Evolutionary conservation across 1,284 basidiomycete genomes (phyloP).

Genomic region (Sanghuangporus sanghuang): DNA sequence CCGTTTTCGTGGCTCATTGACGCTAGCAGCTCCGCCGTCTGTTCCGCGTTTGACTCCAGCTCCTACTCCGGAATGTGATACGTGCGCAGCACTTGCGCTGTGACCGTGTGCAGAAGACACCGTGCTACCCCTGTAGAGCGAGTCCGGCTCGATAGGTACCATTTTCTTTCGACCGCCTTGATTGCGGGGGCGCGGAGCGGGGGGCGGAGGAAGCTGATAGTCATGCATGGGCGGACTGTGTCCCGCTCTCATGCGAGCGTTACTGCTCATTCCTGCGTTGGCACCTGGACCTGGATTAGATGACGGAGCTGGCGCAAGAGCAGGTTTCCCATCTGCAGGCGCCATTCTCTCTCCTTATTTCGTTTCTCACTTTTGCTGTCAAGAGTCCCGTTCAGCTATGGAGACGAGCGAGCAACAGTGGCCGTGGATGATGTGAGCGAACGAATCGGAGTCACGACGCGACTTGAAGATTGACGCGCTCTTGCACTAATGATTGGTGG

Average conservation of each 20-base stretch:
- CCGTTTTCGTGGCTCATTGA: conserved; percentile 57
- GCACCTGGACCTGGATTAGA: background rate
- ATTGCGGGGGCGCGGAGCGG: background rate
- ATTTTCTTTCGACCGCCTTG: conserved; percentile 7
- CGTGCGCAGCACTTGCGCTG: background rate
- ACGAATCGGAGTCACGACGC: background rate
- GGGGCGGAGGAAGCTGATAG: background rate
- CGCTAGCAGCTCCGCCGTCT: conserved; percentile 28
- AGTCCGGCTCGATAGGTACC: conserved; percentile 10
- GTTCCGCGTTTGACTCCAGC: conserved; percentile 21
- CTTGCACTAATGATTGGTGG: background rate
- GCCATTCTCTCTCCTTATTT: background rate
- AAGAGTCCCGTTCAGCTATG: background rate
- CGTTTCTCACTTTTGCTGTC: background rate
- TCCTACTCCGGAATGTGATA: background rate
- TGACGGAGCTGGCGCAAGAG: background rate
- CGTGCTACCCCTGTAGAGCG: conserved; percentile 11
- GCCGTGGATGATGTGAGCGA: background rate
- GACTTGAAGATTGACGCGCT: background rate
- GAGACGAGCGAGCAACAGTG: background rate
- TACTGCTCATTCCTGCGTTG: background rate
- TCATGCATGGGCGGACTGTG: background rate
- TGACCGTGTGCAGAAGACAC: background rate
- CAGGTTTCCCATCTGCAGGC: background rate
- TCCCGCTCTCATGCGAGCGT: no score